These are phyloP conservation scores for Nyctanthes arbortristis DNA, from an alignment of 257 asterid genomes.

Conservation along the genomic window DNA sequence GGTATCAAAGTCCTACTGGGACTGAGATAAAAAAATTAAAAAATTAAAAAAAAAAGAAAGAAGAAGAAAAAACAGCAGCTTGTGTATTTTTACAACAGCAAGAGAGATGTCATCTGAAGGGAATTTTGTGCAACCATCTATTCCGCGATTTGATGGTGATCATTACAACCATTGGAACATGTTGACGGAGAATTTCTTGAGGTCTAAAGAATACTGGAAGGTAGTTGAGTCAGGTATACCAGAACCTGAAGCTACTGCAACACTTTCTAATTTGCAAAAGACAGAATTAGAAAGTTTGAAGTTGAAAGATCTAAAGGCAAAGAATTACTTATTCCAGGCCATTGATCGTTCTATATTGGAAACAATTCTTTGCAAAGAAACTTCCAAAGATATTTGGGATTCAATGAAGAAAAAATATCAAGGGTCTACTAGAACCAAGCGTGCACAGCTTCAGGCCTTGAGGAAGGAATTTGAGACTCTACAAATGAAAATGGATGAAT, in stretches of 20 bases:
- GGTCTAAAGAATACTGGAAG: neutral
- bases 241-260: too few species aligned
- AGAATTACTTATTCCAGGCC: neutral
- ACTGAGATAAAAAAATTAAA: too few species aligned
- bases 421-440: neutral
- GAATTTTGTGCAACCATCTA: neutral
- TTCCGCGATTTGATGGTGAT: neutral
- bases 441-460: neutral
- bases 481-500: too few species aligned
- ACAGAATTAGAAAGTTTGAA: too few species aligned
- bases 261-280: neutral
- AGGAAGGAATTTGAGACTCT: neutral
- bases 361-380: neutral
- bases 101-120: too few species aligned
- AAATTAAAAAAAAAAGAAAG: too few species aligned
- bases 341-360: neutral
- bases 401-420: too few species aligned
- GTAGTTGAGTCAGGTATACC: neutral
- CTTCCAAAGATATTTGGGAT: neutral
- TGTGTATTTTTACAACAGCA: too few species aligned
- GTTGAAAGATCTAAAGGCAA: neutral
- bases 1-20: too few species aligned
- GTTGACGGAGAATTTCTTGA: neutral
- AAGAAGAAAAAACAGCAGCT: too few species aligned
- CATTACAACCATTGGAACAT: neutral